These are phyloP conservation scores for Psilocybe subaeruginosa DNA, from an alignment of 768 basidiomycete genomes.

Conservation along the genomic window DNA sequence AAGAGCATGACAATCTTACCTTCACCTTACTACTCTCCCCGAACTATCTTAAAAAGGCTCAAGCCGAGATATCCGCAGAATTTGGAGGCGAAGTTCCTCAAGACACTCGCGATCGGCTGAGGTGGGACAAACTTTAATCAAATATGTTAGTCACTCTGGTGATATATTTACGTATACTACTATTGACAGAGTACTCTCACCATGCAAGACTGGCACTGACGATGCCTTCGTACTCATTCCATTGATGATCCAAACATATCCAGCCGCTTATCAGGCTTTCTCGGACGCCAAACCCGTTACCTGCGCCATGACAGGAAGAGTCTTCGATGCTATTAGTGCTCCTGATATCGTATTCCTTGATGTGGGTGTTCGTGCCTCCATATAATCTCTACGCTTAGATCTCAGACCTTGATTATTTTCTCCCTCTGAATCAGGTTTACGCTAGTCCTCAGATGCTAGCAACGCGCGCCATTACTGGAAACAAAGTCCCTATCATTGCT, in stretches of 20 bases:
- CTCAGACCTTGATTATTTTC: background rate
- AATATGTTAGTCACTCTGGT: background rate
- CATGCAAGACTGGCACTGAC: background rate
- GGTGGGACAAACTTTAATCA: too few relatives aligned
- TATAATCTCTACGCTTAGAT: too few relatives aligned
- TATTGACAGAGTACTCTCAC: background rate
- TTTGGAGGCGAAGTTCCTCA: background rate
- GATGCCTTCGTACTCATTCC: background rate
- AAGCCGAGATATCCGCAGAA: conserved; percentile 8
- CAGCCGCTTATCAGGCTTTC: conserved; percentile 5
- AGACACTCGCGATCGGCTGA: background rate
- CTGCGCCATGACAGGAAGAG: conserved; percentile 12
- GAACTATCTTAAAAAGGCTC: conserved; percentile 3
- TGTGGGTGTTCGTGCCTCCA: background rate
- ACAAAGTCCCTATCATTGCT: background rate
- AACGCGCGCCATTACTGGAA: background rate
- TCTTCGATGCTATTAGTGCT: conserved; percentile 7
- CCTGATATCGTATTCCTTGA: conserved; percentile 14
- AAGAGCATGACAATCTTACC: conserved; percentile 9
- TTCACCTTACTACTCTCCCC: conserved; percentile 10
- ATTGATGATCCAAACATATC: background rate
- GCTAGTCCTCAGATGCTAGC: background rate
- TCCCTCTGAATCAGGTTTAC: background rate
- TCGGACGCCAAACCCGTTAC: conserved; percentile 7
- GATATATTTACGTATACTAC: too few relatives aligned